A percentile compares a stretch with the other conserved stretches of the same genome.
Conservation (phyloP, 140 eudicot genomes). For the Bidens hawaiensis region DNA sequence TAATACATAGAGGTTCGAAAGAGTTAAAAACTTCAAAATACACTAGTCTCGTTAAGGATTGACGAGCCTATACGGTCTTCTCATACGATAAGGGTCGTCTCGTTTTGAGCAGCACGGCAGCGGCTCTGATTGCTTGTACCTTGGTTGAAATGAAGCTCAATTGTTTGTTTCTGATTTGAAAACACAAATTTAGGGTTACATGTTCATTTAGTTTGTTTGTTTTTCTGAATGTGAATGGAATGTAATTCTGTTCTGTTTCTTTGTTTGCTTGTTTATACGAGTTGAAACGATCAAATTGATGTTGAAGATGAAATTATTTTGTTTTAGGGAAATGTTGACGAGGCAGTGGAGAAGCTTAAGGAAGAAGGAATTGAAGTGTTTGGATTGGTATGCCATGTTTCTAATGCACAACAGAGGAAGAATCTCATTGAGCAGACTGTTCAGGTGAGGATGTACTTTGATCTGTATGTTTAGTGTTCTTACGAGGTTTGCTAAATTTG, state of each 20-base stretch:
- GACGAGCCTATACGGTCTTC: too few species aligned
- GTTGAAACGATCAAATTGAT: neutral
- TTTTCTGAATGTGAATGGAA: neutral
- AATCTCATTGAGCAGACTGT: constrained; percentile 66
- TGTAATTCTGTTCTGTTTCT: neutral
- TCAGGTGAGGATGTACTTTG: constrained; percentile 41
- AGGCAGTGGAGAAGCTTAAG: constrained; percentile 70
- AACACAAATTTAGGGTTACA: neutral
- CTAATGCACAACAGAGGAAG: constrained; percentile 83
- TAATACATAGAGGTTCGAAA: too few species aligned
- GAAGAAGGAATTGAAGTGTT: constrained; percentile 63
- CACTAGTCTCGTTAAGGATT: too few species aligned
- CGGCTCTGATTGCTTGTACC: too few species aligned
- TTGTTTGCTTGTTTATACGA: neutral
- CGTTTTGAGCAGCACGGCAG: too few species aligned
- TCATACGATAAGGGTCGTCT: too few species aligned
- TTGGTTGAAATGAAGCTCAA: neutral
- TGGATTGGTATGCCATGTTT: constrained; percentile 95
- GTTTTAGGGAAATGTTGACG: constrained; percentile 78
- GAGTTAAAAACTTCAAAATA: too few species aligned
- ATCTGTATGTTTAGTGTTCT: neutral
- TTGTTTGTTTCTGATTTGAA: neutral
- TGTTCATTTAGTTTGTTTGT: neutral
- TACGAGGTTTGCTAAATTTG: neutral
- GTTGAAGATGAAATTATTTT: neutral